phyloP scores from a whole-genome alignment of 805 yeast species.

The Babjeviella inositovora region DNA sequence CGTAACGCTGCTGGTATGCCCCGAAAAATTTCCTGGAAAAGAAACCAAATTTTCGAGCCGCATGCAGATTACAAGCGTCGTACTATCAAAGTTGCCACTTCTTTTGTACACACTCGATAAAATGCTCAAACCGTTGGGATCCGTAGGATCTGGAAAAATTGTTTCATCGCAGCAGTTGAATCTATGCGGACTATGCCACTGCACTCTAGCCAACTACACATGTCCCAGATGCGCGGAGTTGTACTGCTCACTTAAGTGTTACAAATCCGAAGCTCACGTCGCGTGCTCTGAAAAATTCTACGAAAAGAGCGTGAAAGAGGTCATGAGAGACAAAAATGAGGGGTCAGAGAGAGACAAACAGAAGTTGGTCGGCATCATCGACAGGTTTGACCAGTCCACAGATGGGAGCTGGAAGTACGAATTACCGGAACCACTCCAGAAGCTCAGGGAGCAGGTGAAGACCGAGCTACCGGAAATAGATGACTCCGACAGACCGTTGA shows the following conservation, averaged over 20 bases:
- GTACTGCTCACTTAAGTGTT: constrained; percentile 4
- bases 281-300: constrained; percentile 2
- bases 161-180: too few relatives aligned
- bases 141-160: too few relatives aligned
- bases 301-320: constrained; percentile 1
- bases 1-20: too few relatives aligned
- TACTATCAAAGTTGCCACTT: too few relatives aligned
- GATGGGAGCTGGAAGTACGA: constrained; percentile 3
- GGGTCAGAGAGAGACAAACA: constrained; percentile 1
- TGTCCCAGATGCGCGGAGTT: constrained; percentile 2
- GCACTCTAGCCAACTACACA: constrained; percentile 1
- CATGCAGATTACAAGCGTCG: too few relatives aligned
- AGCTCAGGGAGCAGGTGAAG: background rate
- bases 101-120: too few relatives aligned
- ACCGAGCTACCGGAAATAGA: constrained; percentile 1
- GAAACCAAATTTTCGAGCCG: too few relatives aligned
- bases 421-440: background rate
- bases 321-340: background rate
- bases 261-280: constrained; percentile 2
- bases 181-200: background rate
- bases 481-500: constrained; percentile 1
- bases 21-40: too few relatives aligned
- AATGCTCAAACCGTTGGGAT: too few relatives aligned
- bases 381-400: constrained; percentile 1
- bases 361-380: constrained; percentile 1